Evolutionary conservation across 805 yeast species (phyloP), one percentile per base, ranked within the genome.

Genomic region (Lachancea sp.): DNA sequence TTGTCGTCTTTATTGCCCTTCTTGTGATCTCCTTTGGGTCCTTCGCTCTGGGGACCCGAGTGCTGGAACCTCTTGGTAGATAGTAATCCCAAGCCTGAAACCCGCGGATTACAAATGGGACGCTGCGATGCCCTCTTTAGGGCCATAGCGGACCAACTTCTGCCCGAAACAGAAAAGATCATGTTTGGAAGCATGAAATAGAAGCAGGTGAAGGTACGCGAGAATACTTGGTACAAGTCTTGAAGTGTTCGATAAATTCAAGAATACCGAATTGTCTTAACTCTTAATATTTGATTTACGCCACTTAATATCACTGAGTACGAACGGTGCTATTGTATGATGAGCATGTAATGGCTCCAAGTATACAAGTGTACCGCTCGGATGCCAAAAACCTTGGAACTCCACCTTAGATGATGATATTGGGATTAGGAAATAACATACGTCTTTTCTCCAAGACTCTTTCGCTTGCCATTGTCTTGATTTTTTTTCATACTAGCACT

Each of bases 1-100:
- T 57, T 44, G 26, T 54, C 41, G 11, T 54, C 41, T 6, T 55
- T 38, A 11, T 50, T 39, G 18, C 47, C 31, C 12, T 53, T 45
- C n/a, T 51, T 40, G 30, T 46, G 28, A 8, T 45, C 28, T 11
- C 19, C 17, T 13, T 39, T 21, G 26, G 36, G 25, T 3, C 29
- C 35, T 31, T 33, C 17, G 15, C 16, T 23, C 9, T 23, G 21
- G 4, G 37, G 37, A 7, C 29, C 21, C 20, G 39, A 36, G 26
- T 31, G 36, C 33, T 32, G 35, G 36, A 31, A 25, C 8, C 41
- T 30, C 11, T 15, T 18, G 25, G 18, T 17, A 19, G 39, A 17
- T 23, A 26, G 28, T 3, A 8, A 18, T 5, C 15, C 18, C 17
- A 24, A 11, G 13, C 31, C 11, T 16, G 32, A 9, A 5, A 11